Evolutionary conservation across 2,329 filamentous ascomycete species (phyloP).

Genomic region (Curvularia sp.): DNA sequence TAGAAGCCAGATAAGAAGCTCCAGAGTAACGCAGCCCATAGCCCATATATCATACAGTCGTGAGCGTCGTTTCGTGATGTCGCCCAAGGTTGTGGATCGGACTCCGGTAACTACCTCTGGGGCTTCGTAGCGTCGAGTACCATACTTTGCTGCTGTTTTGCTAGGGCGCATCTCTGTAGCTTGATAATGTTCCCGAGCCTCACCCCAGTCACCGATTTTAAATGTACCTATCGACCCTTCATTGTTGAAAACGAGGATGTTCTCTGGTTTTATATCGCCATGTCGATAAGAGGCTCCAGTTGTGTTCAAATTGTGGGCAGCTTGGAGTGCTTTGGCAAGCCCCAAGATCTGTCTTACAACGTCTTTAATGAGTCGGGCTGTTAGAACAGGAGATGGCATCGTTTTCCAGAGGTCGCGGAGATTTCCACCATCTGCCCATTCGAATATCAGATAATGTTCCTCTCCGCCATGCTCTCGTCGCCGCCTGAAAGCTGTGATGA

Average conservation of each 20-base stretch:
- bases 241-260: slow-evolving; percentile 44
- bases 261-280: slow-evolving; percentile 50
- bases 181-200: slow-evolving; percentile 16
- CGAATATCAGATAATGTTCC: slow-evolving; percentile 28
- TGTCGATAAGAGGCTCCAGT: slow-evolving; percentile 30
- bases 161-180: slow-evolving; percentile 10
- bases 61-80: slow-evolving; percentile 14
- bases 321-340: slow-evolving; percentile 29
- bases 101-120: slow-evolving; percentile 18
- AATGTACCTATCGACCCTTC: slow-evolving; percentile 13
- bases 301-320: slow-evolving; percentile 17
- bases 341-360: slow-evolving; percentile 23
- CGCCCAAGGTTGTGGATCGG: not conserved
- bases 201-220: slow-evolving; percentile 30
- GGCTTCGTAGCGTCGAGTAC: slow-evolving; percentile 26
- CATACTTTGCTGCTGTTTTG: slow-evolving; percentile 18
- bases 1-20: slow-evolving; percentile 33
- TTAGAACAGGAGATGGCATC: slow-evolving; percentile 13
- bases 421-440: slow-evolving; percentile 36
- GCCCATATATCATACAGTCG: slow-evolving; percentile 37
- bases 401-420: slow-evolving; percentile 26
- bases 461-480: not conserved
- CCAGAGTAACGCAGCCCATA: slow-evolving; percentile 35
- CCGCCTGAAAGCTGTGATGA: slow-evolving; percentile 26
- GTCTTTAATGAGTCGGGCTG: slow-evolving; percentile 1